Conservation (phyloP, 257 asterid genomes). For the Capsicum baccatum region DNA sequence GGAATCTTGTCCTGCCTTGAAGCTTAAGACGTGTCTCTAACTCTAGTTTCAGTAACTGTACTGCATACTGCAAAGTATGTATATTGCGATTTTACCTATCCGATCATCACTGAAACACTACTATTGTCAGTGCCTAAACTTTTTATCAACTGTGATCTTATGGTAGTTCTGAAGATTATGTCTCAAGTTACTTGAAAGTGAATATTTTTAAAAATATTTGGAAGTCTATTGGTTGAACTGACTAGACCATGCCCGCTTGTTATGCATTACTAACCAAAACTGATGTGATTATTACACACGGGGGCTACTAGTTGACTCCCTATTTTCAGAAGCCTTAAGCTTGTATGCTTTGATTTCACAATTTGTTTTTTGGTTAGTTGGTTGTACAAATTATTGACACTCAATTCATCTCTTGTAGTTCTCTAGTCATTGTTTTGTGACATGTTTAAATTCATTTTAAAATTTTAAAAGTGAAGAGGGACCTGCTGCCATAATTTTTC, state of each 20-base stretch:
- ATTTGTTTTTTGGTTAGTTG: background rate
- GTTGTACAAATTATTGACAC: background rate
- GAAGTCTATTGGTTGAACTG: background rate
- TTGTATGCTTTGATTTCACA: background rate
- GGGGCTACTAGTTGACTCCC: background rate
- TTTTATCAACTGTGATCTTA: background rate
- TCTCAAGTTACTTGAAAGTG: background rate
- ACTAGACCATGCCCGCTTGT: background rate
- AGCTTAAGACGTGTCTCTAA: background rate
- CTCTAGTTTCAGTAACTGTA: background rate
- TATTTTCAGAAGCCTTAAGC: constrained; percentile 10
- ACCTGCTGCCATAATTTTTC: background rate
- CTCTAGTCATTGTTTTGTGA: background rate
- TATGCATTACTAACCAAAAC: background rate
- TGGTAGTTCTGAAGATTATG: background rate
- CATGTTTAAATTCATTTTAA: background rate
- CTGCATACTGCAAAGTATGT: background rate
- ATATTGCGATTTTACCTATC: background rate
- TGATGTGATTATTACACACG: background rate
- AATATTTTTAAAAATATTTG: background rate
- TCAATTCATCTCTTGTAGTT: background rate
- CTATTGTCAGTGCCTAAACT: background rate
- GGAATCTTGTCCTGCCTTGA: background rate
- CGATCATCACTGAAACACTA: background rate
- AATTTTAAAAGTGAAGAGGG: background rate